These are phyloP conservation scores for Starmerella stigmatis DNA, from an alignment of 805 yeast genomes.

Conservation along the genomic window DNA sequence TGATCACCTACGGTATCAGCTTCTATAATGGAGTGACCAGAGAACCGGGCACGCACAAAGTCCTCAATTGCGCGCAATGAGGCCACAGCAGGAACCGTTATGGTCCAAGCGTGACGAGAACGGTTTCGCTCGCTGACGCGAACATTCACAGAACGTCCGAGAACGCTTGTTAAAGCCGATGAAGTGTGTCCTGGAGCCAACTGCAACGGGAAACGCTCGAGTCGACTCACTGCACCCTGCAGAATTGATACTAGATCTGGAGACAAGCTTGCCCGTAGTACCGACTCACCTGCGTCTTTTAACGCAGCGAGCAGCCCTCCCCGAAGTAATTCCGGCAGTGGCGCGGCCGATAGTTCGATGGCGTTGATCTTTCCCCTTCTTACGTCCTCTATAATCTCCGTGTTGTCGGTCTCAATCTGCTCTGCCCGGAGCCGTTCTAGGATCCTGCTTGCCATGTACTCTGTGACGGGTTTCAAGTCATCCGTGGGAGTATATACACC, in stretches of 20 bases:
- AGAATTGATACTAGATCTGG: constrained; percentile 7
- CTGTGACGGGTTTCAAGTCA: constrained; percentile 9
- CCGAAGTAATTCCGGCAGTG: constrained; percentile 13
- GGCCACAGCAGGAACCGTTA: constrained; percentile 7
- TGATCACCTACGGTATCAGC: neutral
- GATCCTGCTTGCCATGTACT: neutral
- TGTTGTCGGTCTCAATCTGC: neutral
- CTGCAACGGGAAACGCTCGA: constrained; percentile 12
- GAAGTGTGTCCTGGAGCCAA: constrained; percentile 9
- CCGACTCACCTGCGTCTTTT: neutral
- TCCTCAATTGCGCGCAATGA: constrained; percentile 7
- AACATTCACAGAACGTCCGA: constrained; percentile 1
- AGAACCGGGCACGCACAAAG: constrained; percentile 6
- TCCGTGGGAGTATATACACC: constrained; percentile 1
- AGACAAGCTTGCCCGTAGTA: neutral
- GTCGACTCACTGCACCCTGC: constrained; percentile 10
- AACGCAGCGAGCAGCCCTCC: constrained; percentile 11
- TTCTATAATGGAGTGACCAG: neutral
- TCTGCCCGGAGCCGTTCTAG: neutral
- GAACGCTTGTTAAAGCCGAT: constrained; percentile 4
- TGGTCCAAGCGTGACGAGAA: constrained; percentile 1
- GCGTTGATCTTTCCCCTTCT: neutral
- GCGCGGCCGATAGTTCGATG: neutral
- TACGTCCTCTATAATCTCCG: neutral
- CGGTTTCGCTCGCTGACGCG: neutral